These are phyloP conservation scores for Ceratobasidium sp. DNA, from an alignment of 1,284 basidiomycete species.

Conservation along the genomic window DNA sequence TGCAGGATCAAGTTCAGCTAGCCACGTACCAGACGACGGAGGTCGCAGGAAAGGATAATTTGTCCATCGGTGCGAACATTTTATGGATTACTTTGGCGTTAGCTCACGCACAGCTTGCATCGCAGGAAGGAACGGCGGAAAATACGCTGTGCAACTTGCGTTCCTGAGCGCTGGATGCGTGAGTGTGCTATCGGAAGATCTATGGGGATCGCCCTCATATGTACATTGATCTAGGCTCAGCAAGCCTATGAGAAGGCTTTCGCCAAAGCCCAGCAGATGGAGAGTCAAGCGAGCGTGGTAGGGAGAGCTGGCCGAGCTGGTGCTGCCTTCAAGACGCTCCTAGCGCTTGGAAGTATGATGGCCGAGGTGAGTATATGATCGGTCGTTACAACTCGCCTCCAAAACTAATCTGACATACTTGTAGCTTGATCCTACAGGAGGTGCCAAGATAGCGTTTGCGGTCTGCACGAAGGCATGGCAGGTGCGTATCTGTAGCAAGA, in stretches of 20 bases:
- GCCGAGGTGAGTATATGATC: not conserved
- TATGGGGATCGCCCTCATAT: not conserved
- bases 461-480: not conserved
- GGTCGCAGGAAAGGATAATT: not conserved
- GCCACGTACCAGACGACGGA: not conserved
- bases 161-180: not conserved
- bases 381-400: no score
- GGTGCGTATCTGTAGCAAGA: not conserved
- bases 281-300: not conserved
- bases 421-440: not conserved
- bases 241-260: not conserved
- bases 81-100: not conserved
- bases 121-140: not conserved
- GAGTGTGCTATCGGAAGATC: not conserved
- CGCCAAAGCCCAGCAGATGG: conserved; percentile 1
- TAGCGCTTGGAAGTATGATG: not conserved
- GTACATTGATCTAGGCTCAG: not conserved
- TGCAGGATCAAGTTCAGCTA: not conserved
- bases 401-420: not conserved
- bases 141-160: not conserved
- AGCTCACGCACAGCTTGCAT: not conserved
- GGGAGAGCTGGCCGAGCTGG: not conserved
- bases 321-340: not conserved
- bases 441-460: not conserved
- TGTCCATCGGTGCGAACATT: not conserved